A percentile compares a stretch with the other conserved stretches of the same genome.
phyloP scores from a whole-genome alignment of 2,329 filamentous ascomycete genomes.

The Cladosporium velox region DNA sequence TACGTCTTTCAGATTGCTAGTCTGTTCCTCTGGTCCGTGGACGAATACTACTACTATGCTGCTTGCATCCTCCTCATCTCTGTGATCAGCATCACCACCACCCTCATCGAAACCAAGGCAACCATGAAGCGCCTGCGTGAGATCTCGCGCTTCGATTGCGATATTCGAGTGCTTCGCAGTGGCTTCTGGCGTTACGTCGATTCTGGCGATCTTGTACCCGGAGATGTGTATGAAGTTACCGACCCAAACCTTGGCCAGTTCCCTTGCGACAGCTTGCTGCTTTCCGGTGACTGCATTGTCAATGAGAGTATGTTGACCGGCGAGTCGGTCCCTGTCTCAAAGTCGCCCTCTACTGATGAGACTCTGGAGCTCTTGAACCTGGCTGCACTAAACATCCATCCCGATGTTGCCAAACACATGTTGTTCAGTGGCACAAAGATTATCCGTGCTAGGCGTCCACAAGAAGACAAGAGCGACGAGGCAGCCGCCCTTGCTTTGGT shows the following conservation, averaged over 20 bases:
- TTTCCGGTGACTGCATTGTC: constrained; percentile 95
- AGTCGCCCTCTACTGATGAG: constrained; percentile 79
- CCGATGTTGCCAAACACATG: constrained; percentile 83
- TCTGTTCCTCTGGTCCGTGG: constrained; percentile 88
- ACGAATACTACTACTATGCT: constrained; percentile 98
- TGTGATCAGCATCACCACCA: constrained; percentile 84
- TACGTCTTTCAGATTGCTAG: constrained; percentile 98
- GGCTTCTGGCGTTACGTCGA: constrained; percentile 92
- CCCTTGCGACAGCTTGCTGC: constrained; percentile 85
- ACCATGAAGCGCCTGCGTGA: constrained; percentile 90
- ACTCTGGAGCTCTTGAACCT: constrained; percentile 75
- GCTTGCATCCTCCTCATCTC: constrained; percentile 94
- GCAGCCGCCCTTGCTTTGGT: constrained; percentile 90
- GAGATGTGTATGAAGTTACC: constrained; percentile 94
- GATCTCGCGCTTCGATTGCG: constrained; percentile 92
- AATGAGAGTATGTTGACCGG: constrained; percentile 99
- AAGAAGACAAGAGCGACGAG: constrained; percentile 82
- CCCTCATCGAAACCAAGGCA: constrained; percentile 84
- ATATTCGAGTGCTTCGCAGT: constrained; percentile 87
- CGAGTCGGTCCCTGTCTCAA: constrained; percentile 95
- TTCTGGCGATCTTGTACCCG: constrained; percentile 87
- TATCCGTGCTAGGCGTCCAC: constrained; percentile 82
- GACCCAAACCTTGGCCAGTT: constrained; percentile 87
- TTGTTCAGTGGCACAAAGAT: constrained; percentile 96
- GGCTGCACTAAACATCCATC: constrained; percentile 76